Conservation (phyloP, 2,329 filamentous ascomycete genomes). For the Monosporascus ibericus region DNA sequence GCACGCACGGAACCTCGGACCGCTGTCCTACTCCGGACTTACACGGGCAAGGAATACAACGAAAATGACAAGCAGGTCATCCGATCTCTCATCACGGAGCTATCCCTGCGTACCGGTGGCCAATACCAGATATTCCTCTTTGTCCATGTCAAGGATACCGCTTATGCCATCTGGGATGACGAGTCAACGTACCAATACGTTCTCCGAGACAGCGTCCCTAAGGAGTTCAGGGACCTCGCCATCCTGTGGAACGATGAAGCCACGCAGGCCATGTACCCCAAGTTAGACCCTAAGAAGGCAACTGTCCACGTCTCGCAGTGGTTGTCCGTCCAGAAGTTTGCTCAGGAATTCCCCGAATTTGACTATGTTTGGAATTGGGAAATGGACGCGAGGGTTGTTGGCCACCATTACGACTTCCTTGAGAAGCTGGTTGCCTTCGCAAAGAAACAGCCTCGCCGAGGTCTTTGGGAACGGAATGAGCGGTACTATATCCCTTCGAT, state of each 20-base stretch:
- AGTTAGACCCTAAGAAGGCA: constrained; percentile 52
- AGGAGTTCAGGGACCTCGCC: constrained; percentile 64
- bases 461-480: constrained; percentile 67
- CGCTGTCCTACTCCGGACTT: constrained; percentile 70
- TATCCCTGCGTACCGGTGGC: constrained; percentile 68
- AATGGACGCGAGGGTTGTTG: constrained; percentile 72
- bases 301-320: constrained; percentile 59
- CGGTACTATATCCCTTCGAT: constrained; percentile 66
- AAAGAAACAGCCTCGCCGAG: constrained; percentile 62
- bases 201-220: constrained; percentile 57
- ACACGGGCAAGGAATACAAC: constrained; percentile 68
- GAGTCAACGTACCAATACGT: constrained; percentile 52
- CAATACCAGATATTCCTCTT: constrained; percentile 77
- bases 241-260: constrained; percentile 69
- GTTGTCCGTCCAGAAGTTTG: constrained; percentile 70
- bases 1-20: constrained; percentile 47
- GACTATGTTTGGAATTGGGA: constrained; percentile 87
- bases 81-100: constrained; percentile 71
- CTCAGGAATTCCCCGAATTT: constrained; percentile 69
- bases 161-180: constrained; percentile 53
- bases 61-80: constrained; percentile 75
- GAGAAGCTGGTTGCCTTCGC: constrained; percentile 59
- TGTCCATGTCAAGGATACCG: constrained; percentile 66
- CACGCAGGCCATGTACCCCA: constrained; percentile 72
- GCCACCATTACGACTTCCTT: constrained; percentile 76